Conservation (phyloP, 1,284 basidiomycete genomes). For the Irpex sp. region DNA sequence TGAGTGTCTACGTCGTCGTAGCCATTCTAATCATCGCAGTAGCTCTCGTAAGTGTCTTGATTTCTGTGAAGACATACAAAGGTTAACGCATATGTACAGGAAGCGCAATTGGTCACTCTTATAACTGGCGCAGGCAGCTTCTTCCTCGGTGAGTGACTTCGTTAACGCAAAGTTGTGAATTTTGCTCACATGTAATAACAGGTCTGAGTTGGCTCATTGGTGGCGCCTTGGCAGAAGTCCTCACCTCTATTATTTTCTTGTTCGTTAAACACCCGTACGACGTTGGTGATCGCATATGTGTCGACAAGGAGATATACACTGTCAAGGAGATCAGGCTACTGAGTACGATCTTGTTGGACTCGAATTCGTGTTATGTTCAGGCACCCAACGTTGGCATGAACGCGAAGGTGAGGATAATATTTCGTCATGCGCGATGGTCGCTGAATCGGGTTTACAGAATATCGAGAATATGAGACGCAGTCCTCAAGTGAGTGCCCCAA, state of each 20-base stretch:
- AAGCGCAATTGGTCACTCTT: constrained; percentile 68
- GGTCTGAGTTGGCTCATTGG: constrained; percentile 91
- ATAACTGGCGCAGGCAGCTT: constrained; percentile 82
- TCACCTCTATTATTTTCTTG: constrained; percentile 81
- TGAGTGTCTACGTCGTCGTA: constrained; percentile 65
- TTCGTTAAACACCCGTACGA: constrained; percentile 89
- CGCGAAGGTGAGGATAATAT: constrained; percentile 44
- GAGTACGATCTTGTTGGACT: constrained; percentile 73
- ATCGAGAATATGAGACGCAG: constrained; percentile 73
- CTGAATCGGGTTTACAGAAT: constrained; percentile 37
- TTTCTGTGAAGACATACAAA: constrained; percentile 31
- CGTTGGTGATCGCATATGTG: constrained; percentile 77
- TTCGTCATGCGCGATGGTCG: neutral
- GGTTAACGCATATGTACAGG: constrained; percentile 33
- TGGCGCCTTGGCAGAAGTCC: constrained; percentile 61
- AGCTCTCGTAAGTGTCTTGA: constrained; percentile 46
- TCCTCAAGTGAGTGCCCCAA: constrained; percentile 39
- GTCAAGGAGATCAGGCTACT: constrained; percentile 87
- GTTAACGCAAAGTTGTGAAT: neutral
- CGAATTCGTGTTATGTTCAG: constrained; percentile 56
- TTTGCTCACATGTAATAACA: constrained; percentile 19
- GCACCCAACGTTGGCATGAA: constrained; percentile 71
- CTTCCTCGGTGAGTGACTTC: constrained; percentile 59
- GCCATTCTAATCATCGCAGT: constrained; percentile 75
- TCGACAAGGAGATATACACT: constrained; percentile 60